Evolutionary conservation across 1,284 basidiomycete species (phyloP), one percentile per base, ranked within the genome.

Genomic region (Cutaneotrichosporon curvatum): DNA sequence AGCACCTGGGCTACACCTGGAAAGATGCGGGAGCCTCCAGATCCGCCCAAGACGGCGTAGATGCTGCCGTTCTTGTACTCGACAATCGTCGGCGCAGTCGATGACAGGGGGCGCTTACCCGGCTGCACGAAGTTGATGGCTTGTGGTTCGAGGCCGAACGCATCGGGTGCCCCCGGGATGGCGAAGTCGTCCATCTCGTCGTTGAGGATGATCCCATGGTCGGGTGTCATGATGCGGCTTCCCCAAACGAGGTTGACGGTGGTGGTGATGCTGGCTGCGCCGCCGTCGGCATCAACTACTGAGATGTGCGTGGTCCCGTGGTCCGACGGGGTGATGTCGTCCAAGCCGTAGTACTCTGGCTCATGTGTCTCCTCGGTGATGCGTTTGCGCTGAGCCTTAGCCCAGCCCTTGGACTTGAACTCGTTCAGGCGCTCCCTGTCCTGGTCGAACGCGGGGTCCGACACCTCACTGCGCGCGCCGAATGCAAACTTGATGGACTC

Each of bases 401-500:
- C 67, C n/a, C n/a, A n/a, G n/a, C n/a, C n/a, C n/a, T n/a, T n/a
- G n/a, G n/a, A n/a, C n/a, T n/a, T n/a, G n/a, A n/a, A n/a, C n/a
- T n/a, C n/a, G n/a, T n/a, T n/a, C n/a, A n/a, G n/a, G n/a, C n/a
- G n/a, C n/a, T n/a, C n/a, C n/a, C n/a, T n/a, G 4, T 60, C 57
- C 10, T 45, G 40, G 1, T 59, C 57, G 54, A 68, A 74, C 2
- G 62, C 65, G 0, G 73, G 73, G 46, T 75, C 74, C 15, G 70
- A 73, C 23, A 67, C 62, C 3, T 56, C 60, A 9, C 68, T 62
- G 35, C 73, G 60, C 51, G 74, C 67, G 4, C 70, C 73, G 40
- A 75, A 77, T 4, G 59, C 71, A 36, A 63, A 69, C 54, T 77
- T 77, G 54, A 74, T 65, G 0, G 75, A 72, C 57, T 78, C 76